Evolutionary conservation across 148 eudicot genomes (phyloP), one percentile per base, ranked within the genome.

Genomic region (Nepenthes mirabilis): DNA sequence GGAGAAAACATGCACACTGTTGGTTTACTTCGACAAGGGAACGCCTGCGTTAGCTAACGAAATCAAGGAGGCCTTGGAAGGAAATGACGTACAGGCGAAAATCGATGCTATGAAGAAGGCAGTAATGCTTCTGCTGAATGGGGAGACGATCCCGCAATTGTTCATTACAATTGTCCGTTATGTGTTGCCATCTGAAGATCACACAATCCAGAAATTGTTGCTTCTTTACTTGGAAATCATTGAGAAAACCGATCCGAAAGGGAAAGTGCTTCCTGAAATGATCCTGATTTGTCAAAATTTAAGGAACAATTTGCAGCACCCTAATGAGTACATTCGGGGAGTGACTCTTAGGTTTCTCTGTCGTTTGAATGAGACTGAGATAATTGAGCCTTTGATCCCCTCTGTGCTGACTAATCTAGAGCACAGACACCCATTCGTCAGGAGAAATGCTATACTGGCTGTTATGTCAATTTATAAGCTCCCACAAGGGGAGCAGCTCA

Each of bases 31-130:
- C 68, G 95, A 86, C 65, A 86, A 86, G 84, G 86, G 88, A 14
- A 82, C 93, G 2, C 93, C 88, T 2, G 88, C 93, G 5, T 76
- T 83, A 45, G 86, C 84, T 32, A 86, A 86, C 70, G 95, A 86
- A 75, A 86, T 83, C 70, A 86, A 83, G 62, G 84, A 86, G 71
- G 89, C 95, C 33, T 78, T 86, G 59, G 86, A 86, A 67, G 89
- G 95, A 37, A 77, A 81, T 52, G 89, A 86, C 63, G 79, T 66
- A 58, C 60, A 65, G 6, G 79, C 86, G 1, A 86, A 86, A 68
- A 72, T 81, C 12, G 88, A 83, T 32, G 94, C 88, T 1, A 81
- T 86, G 89, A 81, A 81, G 80, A 83, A 86, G 72, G 95, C 89
- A 5, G 69, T 86, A 57, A 86, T 81, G 95, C 83, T 86, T 60